phyloP scores from a whole-genome alignment of 805 yeast genomes.

The Saccharomyces jurei region DNA sequence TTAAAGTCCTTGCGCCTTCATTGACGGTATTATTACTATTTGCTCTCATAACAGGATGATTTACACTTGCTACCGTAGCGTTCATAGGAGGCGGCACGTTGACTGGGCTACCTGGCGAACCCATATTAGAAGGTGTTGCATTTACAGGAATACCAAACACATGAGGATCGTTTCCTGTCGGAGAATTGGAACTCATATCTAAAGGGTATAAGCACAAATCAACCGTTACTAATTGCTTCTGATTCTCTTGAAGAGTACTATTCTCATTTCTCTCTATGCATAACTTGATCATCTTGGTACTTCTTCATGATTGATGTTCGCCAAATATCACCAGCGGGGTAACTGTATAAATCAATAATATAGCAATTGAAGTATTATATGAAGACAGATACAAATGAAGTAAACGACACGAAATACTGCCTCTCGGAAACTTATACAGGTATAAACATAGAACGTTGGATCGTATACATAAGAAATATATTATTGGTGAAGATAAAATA shows the following conservation, averaged over 20 bases:
- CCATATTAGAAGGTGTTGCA: conserved; percentile 1
- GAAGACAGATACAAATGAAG: not conserved
- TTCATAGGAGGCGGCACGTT: conserved; percentile 3
- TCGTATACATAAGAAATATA: not conserved
- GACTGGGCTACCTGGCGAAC: conserved; percentile 10
- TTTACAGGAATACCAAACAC: conserved; percentile 19
- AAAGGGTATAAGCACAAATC: not conserved
- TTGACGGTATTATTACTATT: conserved; percentile 19
- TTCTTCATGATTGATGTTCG: not conserved
- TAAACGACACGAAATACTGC: not conserved
- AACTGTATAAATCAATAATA: not conserved
- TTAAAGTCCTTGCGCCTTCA: conserved; percentile 11
- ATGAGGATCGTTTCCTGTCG: conserved; percentile 11
- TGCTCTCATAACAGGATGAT: conserved; percentile 7
- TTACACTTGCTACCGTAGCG: conserved; percentile 8
- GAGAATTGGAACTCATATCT: not conserved
- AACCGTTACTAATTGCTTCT: not conserved
- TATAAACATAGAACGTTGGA: not conserved
- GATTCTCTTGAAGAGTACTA: not conserved
- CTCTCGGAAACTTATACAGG: not conserved
- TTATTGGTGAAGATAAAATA: not conserved
- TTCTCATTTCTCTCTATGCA: not conserved
- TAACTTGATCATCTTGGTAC: not conserved
- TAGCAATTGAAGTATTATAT: not conserved
- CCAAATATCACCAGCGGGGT: not conserved